phyloP scores from a whole-genome alignment of 1,139 yeast genomes.

The Hemisphaericaspora lyxosophila region DNA sequence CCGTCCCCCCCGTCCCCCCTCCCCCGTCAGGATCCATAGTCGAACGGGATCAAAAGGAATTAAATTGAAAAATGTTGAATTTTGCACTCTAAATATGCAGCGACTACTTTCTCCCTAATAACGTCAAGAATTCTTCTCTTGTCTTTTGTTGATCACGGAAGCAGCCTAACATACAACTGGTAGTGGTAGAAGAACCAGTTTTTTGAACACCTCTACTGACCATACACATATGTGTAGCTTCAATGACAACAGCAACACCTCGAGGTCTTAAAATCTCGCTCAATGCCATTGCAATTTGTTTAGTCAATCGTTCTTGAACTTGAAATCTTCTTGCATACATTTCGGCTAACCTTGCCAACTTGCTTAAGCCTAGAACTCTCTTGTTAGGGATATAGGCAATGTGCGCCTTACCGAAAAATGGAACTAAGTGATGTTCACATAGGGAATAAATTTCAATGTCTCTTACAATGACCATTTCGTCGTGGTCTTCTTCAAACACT shows the following conservation, averaged over 20 bases:
- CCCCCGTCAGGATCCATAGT: no score
- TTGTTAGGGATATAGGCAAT: conserved; percentile 96
- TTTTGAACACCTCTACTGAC: conserved; percentile 97
- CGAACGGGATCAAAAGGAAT: not conserved
- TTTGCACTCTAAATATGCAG: conserved; percentile 6
- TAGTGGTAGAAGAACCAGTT: conserved; percentile 88
- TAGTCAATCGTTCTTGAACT: conserved; percentile 94
- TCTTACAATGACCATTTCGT: conserved; percentile 96
- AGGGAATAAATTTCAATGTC: conserved; percentile 90
- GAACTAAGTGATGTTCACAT: conserved; percentile 97
- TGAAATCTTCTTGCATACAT: conserved; percentile 95
- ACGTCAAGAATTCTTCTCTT: conserved; percentile 90
- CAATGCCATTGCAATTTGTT: conserved; percentile 95
- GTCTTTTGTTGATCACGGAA: conserved; percentile 92
- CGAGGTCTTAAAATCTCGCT: conserved; percentile 88
- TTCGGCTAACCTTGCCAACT: conserved; percentile 92
- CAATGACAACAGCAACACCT: conserved; percentile 97
- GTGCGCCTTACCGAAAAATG: conserved; percentile 94
- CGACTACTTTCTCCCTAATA: conserved; percentile 55
- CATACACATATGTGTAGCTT: conserved; percentile 99
- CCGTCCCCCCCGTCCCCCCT: no score
- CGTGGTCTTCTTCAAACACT: conserved; percentile 96
- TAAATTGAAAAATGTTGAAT: conserved; percentile 21
- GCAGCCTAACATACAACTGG: conserved; percentile 96
- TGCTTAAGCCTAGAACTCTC: conserved; percentile 89